Evolutionary conservation across 2,329 filamentous ascomycete genomes (phyloP).

Genomic region (Claviceps spartinae): DNA sequence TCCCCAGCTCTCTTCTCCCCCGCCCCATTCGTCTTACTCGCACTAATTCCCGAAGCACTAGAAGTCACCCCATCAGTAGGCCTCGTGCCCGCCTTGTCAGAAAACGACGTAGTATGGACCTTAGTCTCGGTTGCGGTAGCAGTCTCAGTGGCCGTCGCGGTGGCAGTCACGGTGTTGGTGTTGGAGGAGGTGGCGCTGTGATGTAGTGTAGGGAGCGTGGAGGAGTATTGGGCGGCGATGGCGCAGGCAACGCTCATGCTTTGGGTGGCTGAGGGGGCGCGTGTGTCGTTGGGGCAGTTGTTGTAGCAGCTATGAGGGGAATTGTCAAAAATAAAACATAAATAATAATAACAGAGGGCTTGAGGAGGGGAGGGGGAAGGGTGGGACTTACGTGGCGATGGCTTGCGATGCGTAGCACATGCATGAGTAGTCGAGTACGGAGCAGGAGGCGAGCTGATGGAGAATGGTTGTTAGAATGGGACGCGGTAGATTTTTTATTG

Average conservation of each 20-base stretch:
- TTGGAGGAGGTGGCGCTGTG: constrained; percentile 9
- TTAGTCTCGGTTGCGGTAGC: constrained; percentile 9
- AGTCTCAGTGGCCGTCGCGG: constrained; percentile 7
- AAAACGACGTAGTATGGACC: constrained; percentile 9
- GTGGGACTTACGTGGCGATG: constrained; percentile 30
- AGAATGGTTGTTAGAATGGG: too few species aligned
- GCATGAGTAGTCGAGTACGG: constrained; percentile 30
- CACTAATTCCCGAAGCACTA: not conserved
- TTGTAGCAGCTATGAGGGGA: constrained; percentile 32
- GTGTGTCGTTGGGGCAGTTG: constrained; percentile 39
- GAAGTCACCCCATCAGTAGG: too few species aligned
- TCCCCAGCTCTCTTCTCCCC: constrained; percentile 14
- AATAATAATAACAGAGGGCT: too few species aligned
- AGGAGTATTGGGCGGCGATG: constrained; percentile 29
- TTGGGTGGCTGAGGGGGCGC: constrained; percentile 19
- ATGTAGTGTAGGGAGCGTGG: constrained; percentile 10
- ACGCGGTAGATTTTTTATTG: too few species aligned
- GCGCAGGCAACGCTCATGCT: constrained; percentile 31
- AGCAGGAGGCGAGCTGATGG: constrained; percentile 23
- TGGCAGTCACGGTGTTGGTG: not conserved
- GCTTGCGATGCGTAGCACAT: constrained; percentile 30
- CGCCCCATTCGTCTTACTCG: constrained; percentile 14
- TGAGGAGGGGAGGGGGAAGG: not conserved
- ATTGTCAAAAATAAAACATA: too few species aligned
- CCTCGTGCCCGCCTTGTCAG: not conserved